Percentiles rank a stretch among this genome's conserved stretches.
These are phyloP conservation scores for Hirsutella thompsonii DNA, from an alignment of 2,329 filamentous ascomycete species.

Conservation along the genomic window DNA sequence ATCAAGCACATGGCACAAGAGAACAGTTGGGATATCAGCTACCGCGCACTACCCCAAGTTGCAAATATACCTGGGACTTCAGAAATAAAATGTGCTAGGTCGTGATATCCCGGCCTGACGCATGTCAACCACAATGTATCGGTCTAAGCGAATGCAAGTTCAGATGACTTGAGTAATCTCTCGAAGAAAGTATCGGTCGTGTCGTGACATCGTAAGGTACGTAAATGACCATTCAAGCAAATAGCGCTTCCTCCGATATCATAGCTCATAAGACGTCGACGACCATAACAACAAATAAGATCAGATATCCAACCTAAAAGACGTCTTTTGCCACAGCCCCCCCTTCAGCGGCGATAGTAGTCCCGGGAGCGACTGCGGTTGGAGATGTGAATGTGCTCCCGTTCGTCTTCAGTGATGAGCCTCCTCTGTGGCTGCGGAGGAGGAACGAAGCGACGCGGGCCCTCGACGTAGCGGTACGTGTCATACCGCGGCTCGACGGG, in stretches of 20 bases:
- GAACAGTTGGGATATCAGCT: no score
- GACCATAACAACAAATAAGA: no score
- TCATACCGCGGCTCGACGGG: conserved; percentile 27
- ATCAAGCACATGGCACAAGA: no score
- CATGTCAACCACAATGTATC: no score
- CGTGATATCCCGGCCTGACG: no score
- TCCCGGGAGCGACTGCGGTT: conserved; percentile 19
- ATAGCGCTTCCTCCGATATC: background rate
- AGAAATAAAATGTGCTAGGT: no score
- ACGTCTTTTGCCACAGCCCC: no score
- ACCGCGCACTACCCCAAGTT: no score
- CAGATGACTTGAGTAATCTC: no score
- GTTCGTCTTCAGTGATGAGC: conserved; percentile 17
- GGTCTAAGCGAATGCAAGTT: no score
- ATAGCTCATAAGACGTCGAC: background rate
- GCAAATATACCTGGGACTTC: no score
- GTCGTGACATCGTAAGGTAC: background rate
- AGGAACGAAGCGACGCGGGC: conserved; percentile 22
- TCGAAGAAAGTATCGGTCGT: background rate
- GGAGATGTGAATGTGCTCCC: conserved; percentile 17
- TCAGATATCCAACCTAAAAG: no score
- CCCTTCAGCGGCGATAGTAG: conserved; percentile 13
- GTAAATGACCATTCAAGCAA: background rate
- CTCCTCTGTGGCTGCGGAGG: conserved; percentile 15
- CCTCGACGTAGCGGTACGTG: conserved; percentile 40